A percentile compares a stretch with the other conserved stretches of the same genome.
These are phyloP conservation scores for Chlorella sp. DNA, from an alignment of 139 green algal species.

Conservation along the genomic window DNA sequence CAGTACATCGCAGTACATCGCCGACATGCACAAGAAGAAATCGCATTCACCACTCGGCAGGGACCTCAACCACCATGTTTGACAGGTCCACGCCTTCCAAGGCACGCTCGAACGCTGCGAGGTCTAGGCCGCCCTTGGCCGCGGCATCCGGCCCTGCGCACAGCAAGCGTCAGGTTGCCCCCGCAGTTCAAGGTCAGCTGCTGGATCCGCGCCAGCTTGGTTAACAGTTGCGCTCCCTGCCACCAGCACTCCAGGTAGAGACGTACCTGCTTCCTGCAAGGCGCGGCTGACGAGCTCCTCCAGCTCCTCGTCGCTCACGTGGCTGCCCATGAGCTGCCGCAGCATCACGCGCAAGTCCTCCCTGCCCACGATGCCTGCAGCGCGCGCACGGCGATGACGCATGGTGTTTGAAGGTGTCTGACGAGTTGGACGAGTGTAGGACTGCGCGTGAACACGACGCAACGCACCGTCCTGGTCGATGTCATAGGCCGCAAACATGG, in stretches of 20 bases:
- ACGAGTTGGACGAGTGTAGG: neutral
- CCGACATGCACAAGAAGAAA: too few relatives aligned
- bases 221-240: neutral
- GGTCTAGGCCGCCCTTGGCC: neutral
- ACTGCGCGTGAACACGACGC: neutral
- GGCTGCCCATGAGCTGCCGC: neutral
- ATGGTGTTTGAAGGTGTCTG: neutral
- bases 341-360: neutral
- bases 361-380: neutral
- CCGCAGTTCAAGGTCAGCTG: neutral
- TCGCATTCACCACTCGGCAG: neutral
- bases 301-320: neutral
- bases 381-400: neutral
- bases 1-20: too few relatives aligned
- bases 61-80: neutral
- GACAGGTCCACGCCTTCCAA: neutral
- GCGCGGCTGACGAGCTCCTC: neutral
- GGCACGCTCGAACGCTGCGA: neutral
- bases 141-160: neutral
- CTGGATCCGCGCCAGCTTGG: neutral
- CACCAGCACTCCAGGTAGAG: neutral
- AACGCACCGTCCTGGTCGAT: conserved; percentile 65
- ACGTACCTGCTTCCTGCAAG: neutral
- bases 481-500: conserved; percentile 79
- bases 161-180: neutral